Evolutionary conservation across 78 protist species (phyloP).

Genomic region (Dictyostelium discoideum): dicty_2.7 NC_007089.4:4589501-4590000

Average conservation of each 20-base stretch:
- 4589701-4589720: constrained; percentile 30
- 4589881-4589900: constrained; percentile 43
- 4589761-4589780: constrained; percentile 39
- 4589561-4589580: not conserved
- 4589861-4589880: not conserved
- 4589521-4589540: constrained; percentile 25
- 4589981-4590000: constrained; percentile 41
- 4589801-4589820: not conserved
- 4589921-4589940: constrained; percentile 47
- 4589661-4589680: constrained; percentile 51
- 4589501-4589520: constrained; percentile 40
- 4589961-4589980: constrained; percentile 21
- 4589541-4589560: constrained; percentile 54
- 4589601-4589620: constrained; percentile 69
- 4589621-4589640: constrained; percentile 74
- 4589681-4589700: constrained; percentile 80
- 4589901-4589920: constrained; percentile 42
- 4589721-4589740: constrained; percentile 40
- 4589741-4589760: constrained; percentile 54
- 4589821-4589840: not conserved
- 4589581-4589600: constrained; percentile 57
- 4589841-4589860: not conserved
- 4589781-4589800: constrained; percentile 39
- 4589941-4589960: constrained; percentile 69
- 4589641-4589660: constrained; percentile 83